phyloP scores from a whole-genome alignment of 139 green algal species.

The Coccomyxa sp. region DNA sequence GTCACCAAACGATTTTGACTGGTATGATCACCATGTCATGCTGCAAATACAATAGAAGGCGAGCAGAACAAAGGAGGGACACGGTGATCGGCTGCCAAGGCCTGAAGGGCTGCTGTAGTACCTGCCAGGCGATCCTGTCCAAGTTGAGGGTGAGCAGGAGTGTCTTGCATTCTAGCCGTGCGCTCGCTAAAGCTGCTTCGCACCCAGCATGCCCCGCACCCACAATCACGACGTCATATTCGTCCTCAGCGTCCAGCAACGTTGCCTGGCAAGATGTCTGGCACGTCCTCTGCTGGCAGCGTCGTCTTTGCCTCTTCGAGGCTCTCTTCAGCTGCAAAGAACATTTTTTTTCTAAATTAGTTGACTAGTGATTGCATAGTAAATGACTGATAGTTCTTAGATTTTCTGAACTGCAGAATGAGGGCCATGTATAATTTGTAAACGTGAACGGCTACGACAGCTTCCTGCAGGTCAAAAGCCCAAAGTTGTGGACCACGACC shows the following conservation, averaged over 20 bases:
- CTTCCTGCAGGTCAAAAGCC: no score
- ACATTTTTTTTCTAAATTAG: no score
- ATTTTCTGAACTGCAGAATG: no score
- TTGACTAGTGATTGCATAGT: no score
- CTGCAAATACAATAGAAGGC: not conserved
- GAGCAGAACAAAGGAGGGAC: not conserved
- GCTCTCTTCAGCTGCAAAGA: no score
- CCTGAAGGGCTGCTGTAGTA: not conserved
- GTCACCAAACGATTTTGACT: not conserved
- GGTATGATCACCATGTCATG: not conserved
- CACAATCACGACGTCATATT: slow-evolving; percentile 95
- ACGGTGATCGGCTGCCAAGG: not conserved
- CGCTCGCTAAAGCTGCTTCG: slow-evolving; percentile 90
- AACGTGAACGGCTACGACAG: no score
- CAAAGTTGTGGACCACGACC: no score
- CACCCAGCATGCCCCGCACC: slow-evolving; percentile 94
- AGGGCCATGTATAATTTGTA: no score
- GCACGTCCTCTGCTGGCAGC: no score
- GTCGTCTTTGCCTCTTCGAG: no score
- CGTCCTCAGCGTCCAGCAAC: slow-evolving; percentile 51
- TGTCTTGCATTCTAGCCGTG: slow-evolving; percentile 77
- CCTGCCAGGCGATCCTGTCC: slow-evolving; percentile 95
- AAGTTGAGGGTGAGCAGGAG: slow-evolving; percentile 94
- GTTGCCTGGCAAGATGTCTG: no score
- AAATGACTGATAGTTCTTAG: no score